Conservation (phyloP, 1,139 yeast species). For the Lodderomyces elongisporus region DNA sequence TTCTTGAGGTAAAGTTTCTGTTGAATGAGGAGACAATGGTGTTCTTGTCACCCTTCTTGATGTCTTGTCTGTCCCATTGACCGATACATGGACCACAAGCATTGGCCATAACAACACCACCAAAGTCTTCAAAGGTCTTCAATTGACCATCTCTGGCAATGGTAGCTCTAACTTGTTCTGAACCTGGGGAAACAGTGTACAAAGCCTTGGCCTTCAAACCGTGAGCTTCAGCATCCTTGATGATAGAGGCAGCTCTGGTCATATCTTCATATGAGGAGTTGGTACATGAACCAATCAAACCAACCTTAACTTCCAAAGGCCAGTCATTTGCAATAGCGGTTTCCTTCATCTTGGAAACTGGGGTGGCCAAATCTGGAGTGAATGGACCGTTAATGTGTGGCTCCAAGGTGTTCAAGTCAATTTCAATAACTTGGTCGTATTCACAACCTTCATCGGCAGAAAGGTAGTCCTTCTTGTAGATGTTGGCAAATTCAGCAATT, state of each 20-base stretch:
- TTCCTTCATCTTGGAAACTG: slow-evolving; percentile 87
- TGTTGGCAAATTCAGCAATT: slow-evolving; percentile 76
- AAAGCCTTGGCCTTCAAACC: slow-evolving; percentile 88
- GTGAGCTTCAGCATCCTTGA: slow-evolving; percentile 83
- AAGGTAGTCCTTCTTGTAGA: slow-evolving; percentile 72
- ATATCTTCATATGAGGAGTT: slow-evolving; percentile 98
- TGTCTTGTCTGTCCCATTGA: slow-evolving; percentile 99
- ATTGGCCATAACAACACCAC: slow-evolving; percentile 94
- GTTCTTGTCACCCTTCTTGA: slow-evolving; percentile 97
- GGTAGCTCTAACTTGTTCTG: slow-evolving; percentile 98
- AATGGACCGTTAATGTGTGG: slow-evolving; percentile 99
- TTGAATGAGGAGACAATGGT: slow-evolving; percentile 97
- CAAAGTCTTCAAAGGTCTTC: slow-evolving; percentile 83
- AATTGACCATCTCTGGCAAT: slow-evolving; percentile 96
- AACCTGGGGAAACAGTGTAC: slow-evolving; percentile 97
- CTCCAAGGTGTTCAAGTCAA: slow-evolving; percentile 90
- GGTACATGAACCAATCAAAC: slow-evolving; percentile 98
- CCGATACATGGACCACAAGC: slow-evolving; percentile 99
- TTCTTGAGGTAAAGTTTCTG: slow-evolving; percentile 98
- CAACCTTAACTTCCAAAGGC: slow-evolving; percentile 93
- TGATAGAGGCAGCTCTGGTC: slow-evolving; percentile 95
- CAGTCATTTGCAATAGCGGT: slow-evolving; percentile 84
- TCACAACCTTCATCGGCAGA: slow-evolving; percentile 92
- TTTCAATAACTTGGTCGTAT: slow-evolving; percentile 93
- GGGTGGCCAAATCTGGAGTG: slow-evolving; percentile 99